Evolutionary conservation across 441 rosid genomes (phyloP).

Genomic region (Jatropha podagrica): DNA sequence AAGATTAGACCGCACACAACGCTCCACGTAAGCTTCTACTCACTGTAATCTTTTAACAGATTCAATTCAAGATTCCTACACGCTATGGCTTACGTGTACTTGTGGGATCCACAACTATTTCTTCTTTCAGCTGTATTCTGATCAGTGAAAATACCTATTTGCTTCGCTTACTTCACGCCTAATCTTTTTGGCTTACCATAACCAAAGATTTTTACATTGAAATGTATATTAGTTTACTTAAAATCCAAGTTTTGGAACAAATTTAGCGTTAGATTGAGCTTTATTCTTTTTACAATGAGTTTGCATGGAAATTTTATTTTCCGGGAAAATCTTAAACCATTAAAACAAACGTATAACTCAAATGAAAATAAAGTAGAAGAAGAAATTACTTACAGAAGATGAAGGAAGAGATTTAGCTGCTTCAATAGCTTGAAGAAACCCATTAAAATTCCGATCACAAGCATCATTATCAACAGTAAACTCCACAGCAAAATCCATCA

Average conservation of each 20-base stretch:
- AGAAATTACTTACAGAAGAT: constrained; percentile 48
- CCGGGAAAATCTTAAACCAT: too few species aligned
- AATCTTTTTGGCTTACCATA: not conserved
- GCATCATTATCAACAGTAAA: constrained; percentile 48
- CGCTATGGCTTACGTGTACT: not conserved
- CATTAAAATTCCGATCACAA: constrained; percentile 58
- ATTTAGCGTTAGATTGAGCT: too few species aligned
- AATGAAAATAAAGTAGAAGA: too few species aligned
- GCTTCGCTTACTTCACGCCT: constrained; percentile 5
- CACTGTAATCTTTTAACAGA: not conserved
- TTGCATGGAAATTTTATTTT: too few species aligned
- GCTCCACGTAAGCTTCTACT: not conserved
- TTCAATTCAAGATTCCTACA: not conserved
- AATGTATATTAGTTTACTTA: too few species aligned
- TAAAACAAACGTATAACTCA: too few species aligned
- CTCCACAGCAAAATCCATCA: constrained; percentile 74
- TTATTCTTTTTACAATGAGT: too few species aligned
- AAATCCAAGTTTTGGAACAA: too few species aligned
- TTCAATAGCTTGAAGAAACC: constrained; percentile 53
- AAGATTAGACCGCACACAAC: not conserved
- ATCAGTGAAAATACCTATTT: not conserved
- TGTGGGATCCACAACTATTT: not conserved
- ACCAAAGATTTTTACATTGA: not conserved
- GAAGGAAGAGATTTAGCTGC: constrained; percentile 58
- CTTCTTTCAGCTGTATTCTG: not conserved